These are phyloP conservation scores for Truncatella angustata DNA, from an alignment of 2,329 filamentous ascomycete genomes.

Conservation along the genomic window DNA sequence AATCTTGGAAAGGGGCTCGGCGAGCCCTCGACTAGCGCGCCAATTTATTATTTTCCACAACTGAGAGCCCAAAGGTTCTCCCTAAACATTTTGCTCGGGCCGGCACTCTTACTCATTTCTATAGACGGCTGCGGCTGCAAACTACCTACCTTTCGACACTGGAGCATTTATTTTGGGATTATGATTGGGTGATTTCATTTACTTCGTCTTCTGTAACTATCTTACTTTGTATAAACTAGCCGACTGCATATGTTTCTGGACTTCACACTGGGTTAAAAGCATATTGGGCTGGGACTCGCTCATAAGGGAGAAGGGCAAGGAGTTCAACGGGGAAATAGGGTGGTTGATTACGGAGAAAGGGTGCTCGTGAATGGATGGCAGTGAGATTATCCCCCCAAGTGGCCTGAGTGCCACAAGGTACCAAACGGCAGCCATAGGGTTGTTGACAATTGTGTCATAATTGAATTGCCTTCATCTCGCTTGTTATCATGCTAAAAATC, in stretches of 20 bases:
- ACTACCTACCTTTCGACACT: background rate
- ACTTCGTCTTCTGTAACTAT: constrained; percentile 2
- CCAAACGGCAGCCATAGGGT: background rate
- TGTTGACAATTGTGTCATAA: background rate
- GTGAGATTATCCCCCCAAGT: background rate
- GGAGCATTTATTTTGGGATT: background rate
- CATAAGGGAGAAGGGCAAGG: background rate
- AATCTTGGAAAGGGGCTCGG: background rate
- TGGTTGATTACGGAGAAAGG: background rate
- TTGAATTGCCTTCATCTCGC: background rate
- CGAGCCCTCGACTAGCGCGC: background rate
- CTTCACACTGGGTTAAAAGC: background rate
- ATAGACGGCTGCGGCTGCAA: background rate
- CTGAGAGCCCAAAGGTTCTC: no score
- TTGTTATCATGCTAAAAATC: background rate
- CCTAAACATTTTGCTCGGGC: no score
- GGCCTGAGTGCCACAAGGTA: background rate
- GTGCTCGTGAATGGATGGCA: no score
- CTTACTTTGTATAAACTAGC: constrained; percentile 4
- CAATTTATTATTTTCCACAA: no score
- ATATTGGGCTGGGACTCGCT: background rate
- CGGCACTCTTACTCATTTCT: background rate
- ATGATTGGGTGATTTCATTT: background rate
- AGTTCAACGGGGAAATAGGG: background rate
- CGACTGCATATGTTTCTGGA: background rate